These are phyloP conservation scores for Rhypophila decipiens DNA, from an alignment of 495 filamentous ascomycete genomes.

Conservation along the genomic window DNA sequence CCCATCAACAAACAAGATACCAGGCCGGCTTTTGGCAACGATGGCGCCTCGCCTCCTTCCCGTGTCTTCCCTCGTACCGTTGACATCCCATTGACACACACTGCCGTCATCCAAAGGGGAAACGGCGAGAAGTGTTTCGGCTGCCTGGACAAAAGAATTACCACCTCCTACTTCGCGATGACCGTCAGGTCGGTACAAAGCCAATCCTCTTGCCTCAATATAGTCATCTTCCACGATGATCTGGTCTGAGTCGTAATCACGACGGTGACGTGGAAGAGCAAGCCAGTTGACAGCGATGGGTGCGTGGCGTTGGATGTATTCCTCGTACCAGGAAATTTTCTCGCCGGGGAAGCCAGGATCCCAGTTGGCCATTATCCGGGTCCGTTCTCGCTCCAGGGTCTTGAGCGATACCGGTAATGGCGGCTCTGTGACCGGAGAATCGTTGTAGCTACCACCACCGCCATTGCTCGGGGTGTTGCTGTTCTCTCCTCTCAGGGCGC, in stretches of 20 bases:
- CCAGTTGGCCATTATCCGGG: constrained; percentile 64
- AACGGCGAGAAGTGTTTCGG: constrained; percentile 51
- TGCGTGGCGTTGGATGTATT: constrained; percentile 78
- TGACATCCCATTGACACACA: constrained; percentile 81
- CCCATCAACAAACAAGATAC: constrained; percentile 52
- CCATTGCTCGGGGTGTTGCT: constrained; percentile 7
- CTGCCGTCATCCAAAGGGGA: constrained; percentile 81
- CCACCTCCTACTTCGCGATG: constrained; percentile 34
- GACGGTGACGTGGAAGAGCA: constrained; percentile 34
- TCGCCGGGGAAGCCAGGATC: constrained; percentile 68
- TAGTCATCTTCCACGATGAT: constrained; percentile 22
- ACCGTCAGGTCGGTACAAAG: constrained; percentile 48
- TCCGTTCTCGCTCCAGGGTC: constrained; percentile 40
- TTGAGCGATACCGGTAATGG: constrained; percentile 13
- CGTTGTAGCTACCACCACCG: constrained; percentile 14
- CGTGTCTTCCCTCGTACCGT: constrained; percentile 43
- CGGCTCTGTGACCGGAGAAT: not conserved
- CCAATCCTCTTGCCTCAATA: constrained; percentile 59
- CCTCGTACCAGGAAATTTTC: constrained; percentile 72
- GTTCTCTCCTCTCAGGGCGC: constrained; percentile 14
- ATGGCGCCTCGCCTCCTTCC: constrained; percentile 62
- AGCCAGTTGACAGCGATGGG: constrained; percentile 71
- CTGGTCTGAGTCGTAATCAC: not conserved
- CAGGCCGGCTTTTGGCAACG: constrained; percentile 55
- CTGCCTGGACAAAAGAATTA: too few species aligned